Base-by-base conservation (phyloP, 2,329 filamentous ascomycete species). In the Cercospora sojina region DNA sequence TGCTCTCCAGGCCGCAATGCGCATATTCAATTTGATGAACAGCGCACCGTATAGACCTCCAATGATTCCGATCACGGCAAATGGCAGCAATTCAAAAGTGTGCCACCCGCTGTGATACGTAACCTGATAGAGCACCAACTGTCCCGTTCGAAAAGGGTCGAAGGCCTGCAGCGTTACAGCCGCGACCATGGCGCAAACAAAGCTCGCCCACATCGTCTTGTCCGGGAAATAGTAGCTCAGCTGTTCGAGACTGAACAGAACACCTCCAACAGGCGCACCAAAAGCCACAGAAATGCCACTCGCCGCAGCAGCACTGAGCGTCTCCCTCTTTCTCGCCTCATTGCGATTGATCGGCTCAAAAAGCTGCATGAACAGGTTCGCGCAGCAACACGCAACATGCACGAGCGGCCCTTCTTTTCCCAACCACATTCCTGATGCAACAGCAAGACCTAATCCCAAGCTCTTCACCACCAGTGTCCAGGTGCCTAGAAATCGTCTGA, bases 171-270 rank as follows among this genome's bases (percentile, higher is more conserved):
- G 84, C 13, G 93, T 92, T 41, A 98, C 92, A 18, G 95, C 94
- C 16, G 93, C 95, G n/a, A 96, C 92, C 93, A 98, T 98, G 77
- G 95, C 95, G 74, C 95, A 98, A 47, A 99, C 95, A 76, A 99
- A 99, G 74, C 93, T 97, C 78, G 97, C 95, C 95, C 95, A 99
- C 95, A 99, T 98, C 9, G 95, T 98, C 80, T 98, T 98, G 80
- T 98, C 94, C 0, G 95, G 94, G 73, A 98, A 98, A 79, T 97
- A 98, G 78, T 97, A 98, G 0, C 93, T 96, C 2, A 98, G 83
- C 85, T 96, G 92, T 86, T 97, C 94, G n/a, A 98, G 86, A 79
- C 92, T 96, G 82, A 98, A 98, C 20, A 98, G 82, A 23, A 98
- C 94, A 56, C 94, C 94, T 10, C 94, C 95, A 64, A 98, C 96